These are phyloP conservation scores for Aspergillus novoparasiticus DNA, from an alignment of 2,329 filamentous ascomycete genomes.

Conservation along the genomic window DNA sequence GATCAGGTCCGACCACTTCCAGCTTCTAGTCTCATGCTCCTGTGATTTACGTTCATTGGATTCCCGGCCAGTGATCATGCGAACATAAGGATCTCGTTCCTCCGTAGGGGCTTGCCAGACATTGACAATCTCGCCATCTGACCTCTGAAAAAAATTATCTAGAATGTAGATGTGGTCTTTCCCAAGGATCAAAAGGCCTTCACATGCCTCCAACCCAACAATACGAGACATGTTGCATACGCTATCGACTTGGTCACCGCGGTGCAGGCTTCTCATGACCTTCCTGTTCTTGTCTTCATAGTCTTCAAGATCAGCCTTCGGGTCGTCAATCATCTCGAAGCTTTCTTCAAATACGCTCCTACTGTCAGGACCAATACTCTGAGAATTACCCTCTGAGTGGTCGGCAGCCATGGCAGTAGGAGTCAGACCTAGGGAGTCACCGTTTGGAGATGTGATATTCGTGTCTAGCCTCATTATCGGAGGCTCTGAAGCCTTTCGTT, in stretches of 20 bases:
- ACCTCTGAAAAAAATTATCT: slow-evolving; percentile 93
- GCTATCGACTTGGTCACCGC: slow-evolving; percentile 87
- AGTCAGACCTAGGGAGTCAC: slow-evolving; percentile 44
- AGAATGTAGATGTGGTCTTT: slow-evolving; percentile 92
- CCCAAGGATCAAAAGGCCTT: slow-evolving; percentile 89
- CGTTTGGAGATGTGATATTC: slow-evolving; percentile 41
- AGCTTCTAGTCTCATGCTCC: slow-evolving; percentile 83
- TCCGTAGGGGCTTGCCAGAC: slow-evolving; percentile 91
- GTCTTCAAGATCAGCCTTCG: slow-evolving; percentile 78
- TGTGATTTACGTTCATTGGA: slow-evolving; percentile 58
- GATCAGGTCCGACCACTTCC: slow-evolving; percentile 92
- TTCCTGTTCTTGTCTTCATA: slow-evolving; percentile 98
- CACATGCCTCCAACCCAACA: slow-evolving; percentile 87
- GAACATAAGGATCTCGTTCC: slow-evolving; percentile 91
- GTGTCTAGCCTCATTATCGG: slow-evolving; percentile 51
- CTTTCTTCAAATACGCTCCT: slow-evolving; percentile 72
- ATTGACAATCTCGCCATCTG: slow-evolving; percentile 94
- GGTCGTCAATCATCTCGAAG: slow-evolving; percentile 94
- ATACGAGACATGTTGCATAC: slow-evolving; percentile 96
- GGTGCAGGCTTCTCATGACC: slow-evolving; percentile 90
- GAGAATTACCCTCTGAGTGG: slow-evolving; percentile 31
- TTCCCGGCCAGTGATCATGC: slow-evolving; percentile 84
- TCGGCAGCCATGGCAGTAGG: slow-evolving; percentile 38
- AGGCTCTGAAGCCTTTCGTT: slow-evolving; percentile 67
- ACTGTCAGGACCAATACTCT: slow-evolving; percentile 38